Percentiles rank a stretch among this genome's conserved stretches.
Conservation (phyloP, 2,329 filamentous ascomycete species). For the Stagonosporopsis vannaccii region DNA sequence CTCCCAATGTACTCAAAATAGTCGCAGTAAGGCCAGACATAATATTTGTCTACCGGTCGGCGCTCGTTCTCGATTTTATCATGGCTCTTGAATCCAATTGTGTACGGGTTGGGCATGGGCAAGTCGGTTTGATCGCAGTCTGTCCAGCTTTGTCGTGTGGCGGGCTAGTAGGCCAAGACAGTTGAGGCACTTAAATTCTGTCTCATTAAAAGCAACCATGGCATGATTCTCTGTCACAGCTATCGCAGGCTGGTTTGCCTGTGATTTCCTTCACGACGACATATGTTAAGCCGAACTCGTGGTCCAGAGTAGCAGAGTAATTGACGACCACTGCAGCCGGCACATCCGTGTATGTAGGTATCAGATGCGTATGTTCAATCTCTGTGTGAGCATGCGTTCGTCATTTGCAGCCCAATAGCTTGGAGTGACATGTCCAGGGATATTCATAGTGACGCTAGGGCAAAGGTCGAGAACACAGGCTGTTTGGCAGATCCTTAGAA, state of each 20-base stretch:
- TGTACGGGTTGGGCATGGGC: background rate
- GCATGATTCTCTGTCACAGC: conserved; percentile 21
- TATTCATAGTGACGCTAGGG: no score
- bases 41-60: background rate
- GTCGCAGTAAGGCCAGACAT: conserved; percentile 8
- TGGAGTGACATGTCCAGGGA: conserved; percentile 3
- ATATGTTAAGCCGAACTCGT: conserved; percentile 25
- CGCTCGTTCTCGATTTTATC: background rate
- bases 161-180: conserved; percentile 23
- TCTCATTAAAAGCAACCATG: background rate
- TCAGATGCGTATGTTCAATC: background rate
- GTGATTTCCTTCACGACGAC: conserved; percentile 25
- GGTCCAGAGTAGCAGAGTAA: conserved; percentile 23
- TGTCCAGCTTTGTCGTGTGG: conserved; percentile 16
- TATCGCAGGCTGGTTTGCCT: conserved; percentile 13
- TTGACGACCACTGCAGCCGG: conserved; percentile 20
- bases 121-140: conserved; percentile 22
- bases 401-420: conserved; percentile 3
- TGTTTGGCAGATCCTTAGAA: no score
- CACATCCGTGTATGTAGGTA: conserved; percentile 7
- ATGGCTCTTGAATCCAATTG: background rate
- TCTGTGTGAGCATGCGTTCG: conserved; percentile 6
- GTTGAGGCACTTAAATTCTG: conserved; percentile 15
- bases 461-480: no score
- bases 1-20: background rate